Evolutionary conservation across 2,329 filamentous ascomycete genomes (phyloP).

Genomic region (Neonectria faginata): DNA sequence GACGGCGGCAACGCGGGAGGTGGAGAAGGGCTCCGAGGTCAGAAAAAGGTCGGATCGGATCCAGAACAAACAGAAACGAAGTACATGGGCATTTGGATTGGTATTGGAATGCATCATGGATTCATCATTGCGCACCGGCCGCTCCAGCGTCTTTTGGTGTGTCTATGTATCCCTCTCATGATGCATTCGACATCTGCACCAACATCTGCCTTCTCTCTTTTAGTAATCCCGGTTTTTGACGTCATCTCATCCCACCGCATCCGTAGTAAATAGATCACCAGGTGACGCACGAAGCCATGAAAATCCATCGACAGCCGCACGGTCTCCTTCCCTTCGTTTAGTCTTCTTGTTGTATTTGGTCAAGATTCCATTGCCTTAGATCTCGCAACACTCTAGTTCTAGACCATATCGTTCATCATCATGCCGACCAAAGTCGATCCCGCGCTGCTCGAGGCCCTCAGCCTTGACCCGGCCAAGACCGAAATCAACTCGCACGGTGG

Average conservation of each 20-base stretch:
- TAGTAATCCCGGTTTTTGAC: constrained; percentile 43
- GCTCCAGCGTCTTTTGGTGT: not conserved
- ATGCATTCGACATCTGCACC: constrained; percentile 8
- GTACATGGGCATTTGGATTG: not conserved
- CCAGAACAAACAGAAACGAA: not conserved
- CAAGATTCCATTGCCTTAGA: not conserved
- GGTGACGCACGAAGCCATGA: constrained; percentile 14
- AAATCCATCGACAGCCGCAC: not conserved
- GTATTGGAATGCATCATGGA: not conserved
- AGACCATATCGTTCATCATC: constrained; percentile 15
- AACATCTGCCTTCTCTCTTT: constrained; percentile 27
- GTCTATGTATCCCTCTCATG: constrained; percentile 1
- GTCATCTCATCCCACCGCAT: constrained; percentile 42
- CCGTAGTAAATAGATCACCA: not conserved
- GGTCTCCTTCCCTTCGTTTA: not conserved
- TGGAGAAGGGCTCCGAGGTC: constrained; percentile 12
- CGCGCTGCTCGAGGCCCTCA: constrained; percentile 70
- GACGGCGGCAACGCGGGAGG: not conserved
- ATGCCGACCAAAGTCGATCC: constrained; percentile 68
- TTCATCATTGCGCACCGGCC: not conserved
- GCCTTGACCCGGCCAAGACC: constrained; percentile 65
- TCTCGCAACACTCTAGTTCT: not conserved
- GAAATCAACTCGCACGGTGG: constrained; percentile 71
- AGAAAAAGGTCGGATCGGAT: not conserved
- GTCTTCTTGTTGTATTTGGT: not conserved